phyloP scores from a whole-genome alignment of 257 asterid genomes.

The Jasminum sambac region DNA sequence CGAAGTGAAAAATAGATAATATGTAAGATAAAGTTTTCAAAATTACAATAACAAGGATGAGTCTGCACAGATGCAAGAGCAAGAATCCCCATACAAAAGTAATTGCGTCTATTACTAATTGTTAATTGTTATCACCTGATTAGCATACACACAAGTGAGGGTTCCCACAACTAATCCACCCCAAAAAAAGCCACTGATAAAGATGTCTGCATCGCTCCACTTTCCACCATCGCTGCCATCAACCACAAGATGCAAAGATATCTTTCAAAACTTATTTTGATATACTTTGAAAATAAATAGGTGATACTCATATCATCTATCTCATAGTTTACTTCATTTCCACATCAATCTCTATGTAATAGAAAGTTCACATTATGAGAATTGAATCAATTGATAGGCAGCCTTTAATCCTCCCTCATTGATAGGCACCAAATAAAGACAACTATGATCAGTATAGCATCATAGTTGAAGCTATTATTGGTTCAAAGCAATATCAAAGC shows the following conservation, averaged over 20 bases:
- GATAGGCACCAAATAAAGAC: constrained; percentile 9
- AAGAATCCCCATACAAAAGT: neutral
- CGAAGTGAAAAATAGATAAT: neutral
- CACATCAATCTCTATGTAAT: neutral
- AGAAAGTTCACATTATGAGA: neutral
- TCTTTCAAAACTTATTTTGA: constrained; percentile 20
- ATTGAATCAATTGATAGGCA: constrained; percentile 12
- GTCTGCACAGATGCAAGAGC: neutral
- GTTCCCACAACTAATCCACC: constrained; percentile 81
- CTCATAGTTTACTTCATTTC: constrained; percentile 5
- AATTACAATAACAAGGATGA: constrained; percentile 11
- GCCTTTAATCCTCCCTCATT: constrained; percentile 15
- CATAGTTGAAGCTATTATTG: neutral
- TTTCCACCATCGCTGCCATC: constrained; percentile 58
- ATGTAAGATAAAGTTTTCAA: constrained; percentile 3
- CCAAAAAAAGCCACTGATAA: constrained; percentile 75
- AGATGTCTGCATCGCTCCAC: constrained; percentile 43
- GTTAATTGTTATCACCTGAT: constrained; percentile 53
- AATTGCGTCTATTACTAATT: neutral
- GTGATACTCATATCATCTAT: neutral
- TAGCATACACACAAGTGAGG: constrained; percentile 77
- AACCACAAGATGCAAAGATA: constrained; percentile 16
- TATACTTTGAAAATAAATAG: neutral
- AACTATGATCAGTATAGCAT: neutral
- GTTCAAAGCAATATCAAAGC: neutral